Percentiles rank a stretch among this genome's conserved stretches.
phyloP scores from a whole-genome alignment of 2,329 filamentous ascomycete species.

The Ceratocystis papillata region DNA sequence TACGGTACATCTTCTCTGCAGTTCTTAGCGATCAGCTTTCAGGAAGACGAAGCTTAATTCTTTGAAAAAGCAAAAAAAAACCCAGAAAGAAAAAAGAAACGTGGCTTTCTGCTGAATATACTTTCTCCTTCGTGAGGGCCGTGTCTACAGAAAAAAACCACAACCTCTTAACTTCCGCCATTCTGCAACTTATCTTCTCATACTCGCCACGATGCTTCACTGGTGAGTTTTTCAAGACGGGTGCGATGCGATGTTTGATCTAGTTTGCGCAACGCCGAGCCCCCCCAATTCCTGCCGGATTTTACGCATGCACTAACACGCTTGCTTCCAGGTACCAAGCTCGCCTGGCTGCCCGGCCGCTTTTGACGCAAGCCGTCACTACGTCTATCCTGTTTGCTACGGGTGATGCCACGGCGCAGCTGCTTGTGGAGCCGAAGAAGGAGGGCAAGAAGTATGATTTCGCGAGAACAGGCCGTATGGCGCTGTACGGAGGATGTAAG shows the following conservation, averaged over 20 bases:
- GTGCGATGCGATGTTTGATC: not conserved
- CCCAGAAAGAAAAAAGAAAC: not conserved
- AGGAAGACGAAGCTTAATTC: not conserved
- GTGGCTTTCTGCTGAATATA: not conserved
- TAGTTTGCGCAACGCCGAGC: too few species aligned
- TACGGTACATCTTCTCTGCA: not conserved
- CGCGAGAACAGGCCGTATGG: slow-evolving; percentile 64
- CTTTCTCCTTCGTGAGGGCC: not conserved
- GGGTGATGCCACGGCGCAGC: slow-evolving; percentile 84
- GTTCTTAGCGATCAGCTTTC: not conserved
- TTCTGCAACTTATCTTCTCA: not conserved
- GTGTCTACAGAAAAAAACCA: not conserved
- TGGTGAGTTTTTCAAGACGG: slow-evolving; percentile 8
- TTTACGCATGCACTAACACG: not conserved
- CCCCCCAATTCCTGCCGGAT: too few species aligned
- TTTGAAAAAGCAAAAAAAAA: not conserved
- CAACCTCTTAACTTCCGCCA: not conserved
- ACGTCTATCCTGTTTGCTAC: slow-evolving; percentile 87
- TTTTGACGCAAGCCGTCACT: slow-evolving; percentile 83
- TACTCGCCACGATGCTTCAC: slow-evolving; percentile 11
- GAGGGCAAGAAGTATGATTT: slow-evolving; percentile 56
- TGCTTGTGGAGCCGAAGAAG: slow-evolving; percentile 74
- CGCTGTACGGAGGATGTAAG: slow-evolving; percentile 64
- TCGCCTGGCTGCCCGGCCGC: slow-evolving; percentile 65
- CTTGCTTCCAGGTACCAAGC: slow-evolving; percentile 62